Conservation (phyloP, 2,329 filamentous ascomycete species). For the Clarireedia homoeocarpa region DNA sequence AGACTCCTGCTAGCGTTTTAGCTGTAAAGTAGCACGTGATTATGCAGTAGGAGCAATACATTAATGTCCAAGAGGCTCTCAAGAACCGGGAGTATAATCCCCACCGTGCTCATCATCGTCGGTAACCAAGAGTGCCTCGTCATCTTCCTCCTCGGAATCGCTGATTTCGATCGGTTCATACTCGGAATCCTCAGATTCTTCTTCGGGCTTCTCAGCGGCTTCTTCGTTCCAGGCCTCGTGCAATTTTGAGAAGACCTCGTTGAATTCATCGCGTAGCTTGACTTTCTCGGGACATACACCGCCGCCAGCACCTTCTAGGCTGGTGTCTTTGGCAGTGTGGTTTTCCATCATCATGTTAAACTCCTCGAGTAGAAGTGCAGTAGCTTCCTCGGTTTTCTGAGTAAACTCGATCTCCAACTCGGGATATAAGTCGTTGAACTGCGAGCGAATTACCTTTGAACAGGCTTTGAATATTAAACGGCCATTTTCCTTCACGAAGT, state of each 20-base stretch:
- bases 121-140: background rate
- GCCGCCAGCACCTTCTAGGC: background rate
- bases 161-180: background rate
- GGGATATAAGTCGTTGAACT: background rate
- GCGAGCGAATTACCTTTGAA: background rate
- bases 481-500: constrained; percentile 3
- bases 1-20: too few species aligned
- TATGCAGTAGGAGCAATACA: background rate
- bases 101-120: background rate
- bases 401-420: background rate
- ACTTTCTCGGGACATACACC: background rate
- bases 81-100: background rate
- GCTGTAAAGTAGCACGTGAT: too few species aligned
- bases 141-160: background rate
- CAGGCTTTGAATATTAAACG: constrained; percentile 6
- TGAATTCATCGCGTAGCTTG: background rate
- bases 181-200: background rate
- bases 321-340: background rate
- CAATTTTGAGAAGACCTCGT: background rate
- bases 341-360: background rate
- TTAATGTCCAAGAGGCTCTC: background rate
- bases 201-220: background rate
- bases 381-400: background rate
- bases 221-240: background rate
- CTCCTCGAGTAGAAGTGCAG: background rate